Evolutionary conservation across 2,329 filamentous ascomycete species (phyloP).

Genomic region (Calonectria honghensis): DNA sequence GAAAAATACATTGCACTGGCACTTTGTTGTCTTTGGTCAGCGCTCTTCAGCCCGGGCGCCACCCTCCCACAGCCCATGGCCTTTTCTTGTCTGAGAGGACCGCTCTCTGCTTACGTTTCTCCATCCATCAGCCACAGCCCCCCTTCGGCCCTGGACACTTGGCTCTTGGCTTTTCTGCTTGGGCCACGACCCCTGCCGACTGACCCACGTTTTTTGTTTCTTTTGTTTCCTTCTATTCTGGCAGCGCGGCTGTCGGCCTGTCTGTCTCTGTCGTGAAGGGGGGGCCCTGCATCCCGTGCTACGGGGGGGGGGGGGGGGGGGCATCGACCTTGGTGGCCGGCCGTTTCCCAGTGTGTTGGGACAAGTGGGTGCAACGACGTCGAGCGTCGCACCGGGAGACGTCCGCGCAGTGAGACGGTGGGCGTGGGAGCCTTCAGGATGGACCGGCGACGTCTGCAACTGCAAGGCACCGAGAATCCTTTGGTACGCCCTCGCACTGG

Average conservation of each 20-base stretch:
- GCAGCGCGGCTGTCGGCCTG: background rate
- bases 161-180: constrained; percentile 17
- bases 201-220: background rate
- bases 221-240: constrained; percentile 1
- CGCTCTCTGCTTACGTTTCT: constrained; percentile 22
- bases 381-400: background rate
- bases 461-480: constrained; percentile 25
- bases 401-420: background rate
- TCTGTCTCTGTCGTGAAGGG: background rate
- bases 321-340: background rate
- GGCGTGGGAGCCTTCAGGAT: background rate
- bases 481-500: background rate
- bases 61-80: constrained; percentile 24
- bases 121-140: constrained; percentile 31
- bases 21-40: constrained; percentile 27
- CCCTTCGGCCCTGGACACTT: background rate
- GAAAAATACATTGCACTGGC: background rate
- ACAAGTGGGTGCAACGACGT: background rate
- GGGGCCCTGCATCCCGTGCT: background rate
- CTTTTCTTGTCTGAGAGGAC: constrained; percentile 8
- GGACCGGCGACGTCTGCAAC: constrained; percentile 15
- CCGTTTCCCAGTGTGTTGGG: constrained; percentile 19
- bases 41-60: constrained; percentile 25
- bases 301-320: background rate
- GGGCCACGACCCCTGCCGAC: background rate